These are phyloP conservation scores for Cadophora sp. DNA, from an alignment of 2,329 filamentous ascomycete species.

Conservation along the genomic window DNA sequence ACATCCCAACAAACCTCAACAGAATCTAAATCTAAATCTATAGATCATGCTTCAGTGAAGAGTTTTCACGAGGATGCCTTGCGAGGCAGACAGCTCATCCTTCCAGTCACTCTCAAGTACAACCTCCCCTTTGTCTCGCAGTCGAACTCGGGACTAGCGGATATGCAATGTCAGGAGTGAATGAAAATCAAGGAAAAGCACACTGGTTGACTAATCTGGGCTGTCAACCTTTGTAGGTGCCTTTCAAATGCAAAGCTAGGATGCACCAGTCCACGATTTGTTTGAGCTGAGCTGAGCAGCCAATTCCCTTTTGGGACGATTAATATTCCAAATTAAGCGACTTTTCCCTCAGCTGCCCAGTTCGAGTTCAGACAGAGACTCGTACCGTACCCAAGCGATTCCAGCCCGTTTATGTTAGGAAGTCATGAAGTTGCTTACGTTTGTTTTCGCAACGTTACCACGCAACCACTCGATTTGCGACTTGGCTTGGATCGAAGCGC, in stretches of 20 bases:
- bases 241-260: not conserved
- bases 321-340: not conserved
- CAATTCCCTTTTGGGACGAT: not conserved
- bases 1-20: not conserved
- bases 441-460: not conserved
- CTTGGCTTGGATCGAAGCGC: not conserved
- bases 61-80: not conserved
- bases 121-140: not conserved
- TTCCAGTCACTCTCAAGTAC: not conserved
- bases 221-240: not conserved
- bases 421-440: not conserved
- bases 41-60: not conserved
- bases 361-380: not conserved
- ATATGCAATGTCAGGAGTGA: not conserved
- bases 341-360: not conserved
- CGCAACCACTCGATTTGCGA: not conserved
- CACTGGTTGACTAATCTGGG: not conserved
- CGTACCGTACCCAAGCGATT: not conserved
- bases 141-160: not conserved
- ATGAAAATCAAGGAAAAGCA: not conserved
- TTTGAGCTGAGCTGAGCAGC: not conserved
- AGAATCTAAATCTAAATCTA: not conserved
- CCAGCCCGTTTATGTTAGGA: not conserved
- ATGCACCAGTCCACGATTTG: not conserved
- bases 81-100: not conserved